Conservation (phyloP, 75 land plant species). For the Picea sitchensis region DNA sequence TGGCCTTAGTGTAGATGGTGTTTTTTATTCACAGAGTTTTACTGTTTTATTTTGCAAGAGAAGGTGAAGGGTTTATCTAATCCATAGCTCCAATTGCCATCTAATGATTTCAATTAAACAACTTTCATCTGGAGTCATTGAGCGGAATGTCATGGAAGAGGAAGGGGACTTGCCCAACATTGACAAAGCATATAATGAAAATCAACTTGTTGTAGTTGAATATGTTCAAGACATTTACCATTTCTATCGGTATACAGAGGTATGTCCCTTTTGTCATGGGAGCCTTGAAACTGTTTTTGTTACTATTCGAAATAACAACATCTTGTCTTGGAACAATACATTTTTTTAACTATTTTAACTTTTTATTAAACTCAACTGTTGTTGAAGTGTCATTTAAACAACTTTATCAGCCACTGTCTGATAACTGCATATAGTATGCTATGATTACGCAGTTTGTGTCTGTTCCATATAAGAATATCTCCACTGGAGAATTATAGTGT, state of each 20-base stretch:
- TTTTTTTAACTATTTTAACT: too few relatives aligned
- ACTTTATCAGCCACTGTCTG: not conserved
- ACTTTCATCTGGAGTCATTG: slow-evolving; percentile 31
- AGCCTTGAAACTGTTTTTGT: not conserved
- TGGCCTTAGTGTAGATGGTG: too few relatives aligned
- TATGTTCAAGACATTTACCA: too few relatives aligned
- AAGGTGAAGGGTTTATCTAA: too few relatives aligned
- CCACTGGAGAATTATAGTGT: too few relatives aligned
- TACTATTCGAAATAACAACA: not conserved
- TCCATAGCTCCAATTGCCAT: not conserved
- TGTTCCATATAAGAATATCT: too few relatives aligned
- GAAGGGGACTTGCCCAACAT: slow-evolving; percentile 40
- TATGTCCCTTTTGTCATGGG: not conserved
- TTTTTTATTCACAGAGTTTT: too few relatives aligned
- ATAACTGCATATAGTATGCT: too few relatives aligned
- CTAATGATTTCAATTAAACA: slow-evolving; percentile 9
- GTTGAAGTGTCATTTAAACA: not conserved
- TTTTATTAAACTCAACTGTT: too few relatives aligned
- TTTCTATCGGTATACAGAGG: too few relatives aligned
- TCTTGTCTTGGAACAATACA: not conserved
- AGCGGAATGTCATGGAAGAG: not conserved
- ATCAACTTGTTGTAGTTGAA: slow-evolving; percentile 43
- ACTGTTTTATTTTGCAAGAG: too few relatives aligned
- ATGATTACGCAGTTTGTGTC: too few relatives aligned
- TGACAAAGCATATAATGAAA: slow-evolving; percentile 47